phyloP scores from a whole-genome alignment of 2,329 filamentous ascomycete species.

The Cladosporium sp. region DNA sequence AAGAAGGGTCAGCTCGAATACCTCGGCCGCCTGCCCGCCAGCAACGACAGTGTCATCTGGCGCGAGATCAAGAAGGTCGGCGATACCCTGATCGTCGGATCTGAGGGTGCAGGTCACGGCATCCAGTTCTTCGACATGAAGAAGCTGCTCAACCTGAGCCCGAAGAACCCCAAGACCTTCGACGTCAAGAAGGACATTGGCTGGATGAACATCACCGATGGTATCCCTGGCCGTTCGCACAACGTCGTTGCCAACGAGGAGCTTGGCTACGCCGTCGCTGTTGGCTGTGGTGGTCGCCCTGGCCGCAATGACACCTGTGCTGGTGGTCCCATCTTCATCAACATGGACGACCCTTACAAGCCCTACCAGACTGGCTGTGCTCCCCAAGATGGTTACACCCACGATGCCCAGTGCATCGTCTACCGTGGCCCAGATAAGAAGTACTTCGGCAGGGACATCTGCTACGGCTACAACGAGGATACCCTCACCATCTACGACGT shows the following conservation, averaged over 20 bases:
- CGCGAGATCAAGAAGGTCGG: slow-evolving; percentile 48
- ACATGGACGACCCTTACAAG: slow-evolving; percentile 48
- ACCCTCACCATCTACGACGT: slow-evolving; percentile 46
- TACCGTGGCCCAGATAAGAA: slow-evolving; percentile 46
- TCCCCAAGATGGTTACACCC: slow-evolving; percentile 52
- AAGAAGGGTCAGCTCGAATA: slow-evolving; percentile 49
- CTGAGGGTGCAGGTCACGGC: slow-evolving; percentile 48
- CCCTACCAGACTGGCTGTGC: slow-evolving; percentile 49
- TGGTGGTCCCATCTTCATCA: slow-evolving; percentile 52
- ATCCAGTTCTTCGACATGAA: slow-evolving; percentile 62
- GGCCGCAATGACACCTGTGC: slow-evolving; percentile 39
- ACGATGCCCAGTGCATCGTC: slow-evolving; percentile 55
- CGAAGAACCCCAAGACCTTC: slow-evolving; percentile 40
- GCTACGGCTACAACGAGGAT: slow-evolving; percentile 51
- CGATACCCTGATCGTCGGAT: slow-evolving; percentile 41
- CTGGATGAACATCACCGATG: slow-evolving; percentile 38
- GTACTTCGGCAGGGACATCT: slow-evolving; percentile 47
- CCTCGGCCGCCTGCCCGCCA: slow-evolving; percentile 51
- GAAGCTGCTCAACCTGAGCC: slow-evolving; percentile 49
- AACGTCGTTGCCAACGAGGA: slow-evolving; percentile 52
- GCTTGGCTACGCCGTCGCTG: slow-evolving; percentile 44
- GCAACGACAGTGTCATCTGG: slow-evolving; percentile 47
- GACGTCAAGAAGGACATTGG: slow-evolving; percentile 39
- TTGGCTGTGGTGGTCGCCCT: slow-evolving; percentile 31
- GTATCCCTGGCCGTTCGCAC: slow-evolving; percentile 43